Conservation (phyloP, 768 basidiomycete genomes). For the Cyclocybe aegerita region DNA sequence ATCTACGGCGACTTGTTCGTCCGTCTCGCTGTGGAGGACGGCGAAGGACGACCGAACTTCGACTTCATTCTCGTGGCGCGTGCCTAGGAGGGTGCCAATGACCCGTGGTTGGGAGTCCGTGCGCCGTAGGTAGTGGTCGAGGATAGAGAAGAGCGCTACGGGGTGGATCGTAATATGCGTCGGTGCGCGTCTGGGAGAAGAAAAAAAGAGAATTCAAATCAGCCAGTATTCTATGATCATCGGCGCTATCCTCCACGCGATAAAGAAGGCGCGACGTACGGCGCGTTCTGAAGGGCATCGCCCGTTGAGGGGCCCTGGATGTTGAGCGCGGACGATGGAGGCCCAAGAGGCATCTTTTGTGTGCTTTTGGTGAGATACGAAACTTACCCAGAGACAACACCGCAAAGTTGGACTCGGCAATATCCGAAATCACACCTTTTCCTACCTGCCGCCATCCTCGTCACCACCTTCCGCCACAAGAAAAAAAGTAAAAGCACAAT, state of each 20-base stretch:
- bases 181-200: slow-evolving; percentile 57
- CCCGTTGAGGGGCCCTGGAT: slow-evolving; percentile 35
- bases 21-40: slow-evolving; percentile 89
- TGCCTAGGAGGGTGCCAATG: slow-evolving; percentile 92
- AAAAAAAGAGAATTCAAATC: slow-evolving; percentile 2
- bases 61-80: slow-evolving; percentile 64
- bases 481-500: slow-evolving; percentile 38
- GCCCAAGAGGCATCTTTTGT: slow-evolving; percentile 48
- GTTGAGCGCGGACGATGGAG: slow-evolving; percentile 50
- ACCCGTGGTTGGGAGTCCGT: slow-evolving; percentile 82
- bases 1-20: slow-evolving; percentile 92
- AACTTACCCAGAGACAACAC: slow-evolving; percentile 14
- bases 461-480: slow-evolving; percentile 16
- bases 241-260: background rate
- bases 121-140: slow-evolving; percentile 94
- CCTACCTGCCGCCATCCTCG: slow-evolving; percentile 14
- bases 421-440: slow-evolving; percentile 31
- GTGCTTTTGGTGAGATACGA: slow-evolving; percentile 16
- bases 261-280: slow-evolving; percentile 30
- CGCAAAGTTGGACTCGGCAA: slow-evolving; percentile 37
- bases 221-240: background rate
- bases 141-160: slow-evolving; percentile 89
- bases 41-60: slow-evolving; percentile 87
- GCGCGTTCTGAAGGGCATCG: slow-evolving; percentile 30
- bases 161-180: slow-evolving; percentile 84